Percentiles rank a stretch among this genome's conserved stretches.
Conservation (phyloP, 805 yeast genomes). For the Cyberlindnera samutprakarnensis region DNA sequence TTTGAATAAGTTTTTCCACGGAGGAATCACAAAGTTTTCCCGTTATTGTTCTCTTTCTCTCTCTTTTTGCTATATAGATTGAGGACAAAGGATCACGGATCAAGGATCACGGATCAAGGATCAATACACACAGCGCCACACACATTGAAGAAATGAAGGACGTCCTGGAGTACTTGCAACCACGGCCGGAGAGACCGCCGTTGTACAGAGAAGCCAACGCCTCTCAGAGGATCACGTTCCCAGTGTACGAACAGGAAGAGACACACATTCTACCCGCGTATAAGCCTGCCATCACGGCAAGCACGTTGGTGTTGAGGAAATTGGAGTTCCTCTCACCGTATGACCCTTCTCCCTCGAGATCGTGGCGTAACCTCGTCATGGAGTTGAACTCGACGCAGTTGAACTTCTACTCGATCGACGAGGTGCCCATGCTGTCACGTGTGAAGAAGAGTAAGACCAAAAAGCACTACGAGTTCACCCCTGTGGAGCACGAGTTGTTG, state of each 20-base stretch:
- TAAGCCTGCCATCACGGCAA: constrained; percentile 54
- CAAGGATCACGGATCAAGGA: too few species aligned
- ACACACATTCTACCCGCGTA: constrained; percentile 48
- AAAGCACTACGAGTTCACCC: constrained; percentile 18
- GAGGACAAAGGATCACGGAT: too few species aligned
- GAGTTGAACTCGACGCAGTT: constrained; percentile 85
- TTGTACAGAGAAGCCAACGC: constrained; percentile 10
- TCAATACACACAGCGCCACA: too few species aligned
- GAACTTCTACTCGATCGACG: constrained; percentile 49
- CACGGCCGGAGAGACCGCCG: constrained; percentile 9
- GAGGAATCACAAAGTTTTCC: too few species aligned
- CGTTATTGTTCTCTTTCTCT: too few species aligned
- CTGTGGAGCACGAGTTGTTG: constrained; percentile 20
- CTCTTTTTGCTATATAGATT: too few species aligned
- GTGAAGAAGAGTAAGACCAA: constrained; percentile 24
- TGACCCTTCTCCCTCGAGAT: constrained; percentile 55
- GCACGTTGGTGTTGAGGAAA: constrained; percentile 55
- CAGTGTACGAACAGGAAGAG: constrained; percentile 26
- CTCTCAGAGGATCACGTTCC: constrained; percentile 19
- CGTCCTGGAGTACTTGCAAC: constrained; percentile 14
- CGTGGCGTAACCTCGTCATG: constrained; percentile 64
- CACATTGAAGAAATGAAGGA: too few species aligned
- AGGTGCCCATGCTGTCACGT: constrained; percentile 21
- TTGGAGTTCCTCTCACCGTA: constrained; percentile 74
- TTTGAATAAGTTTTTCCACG: too few species aligned